Evolutionary conservation across 2,329 filamentous ascomycete species (phyloP).

Genomic region (Paraconiothyrium brasiliense): DNA sequence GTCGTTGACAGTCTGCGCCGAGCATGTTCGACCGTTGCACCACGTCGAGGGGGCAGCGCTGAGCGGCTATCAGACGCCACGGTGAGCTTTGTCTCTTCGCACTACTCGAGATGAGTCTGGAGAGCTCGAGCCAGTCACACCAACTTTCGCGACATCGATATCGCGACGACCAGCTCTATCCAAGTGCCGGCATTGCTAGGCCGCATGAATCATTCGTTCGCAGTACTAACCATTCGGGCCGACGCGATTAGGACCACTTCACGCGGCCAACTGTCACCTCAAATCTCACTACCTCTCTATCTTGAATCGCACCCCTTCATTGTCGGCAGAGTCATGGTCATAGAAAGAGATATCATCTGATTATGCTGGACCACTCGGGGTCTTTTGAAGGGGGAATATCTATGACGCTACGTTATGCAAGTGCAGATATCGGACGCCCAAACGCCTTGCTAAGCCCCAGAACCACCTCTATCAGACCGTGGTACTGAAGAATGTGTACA

Average conservation of each 20-base stretch:
- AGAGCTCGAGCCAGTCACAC: too few relatives aligned
- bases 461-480: constrained; percentile 18
- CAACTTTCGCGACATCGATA: neutral
- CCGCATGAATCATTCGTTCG: too few relatives aligned
- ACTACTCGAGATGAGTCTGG: too few relatives aligned
- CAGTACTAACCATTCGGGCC: neutral
- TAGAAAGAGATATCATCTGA: constrained; percentile 5
- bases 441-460: constrained; percentile 30
- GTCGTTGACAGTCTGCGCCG: neutral
- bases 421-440: constrained; percentile 23
- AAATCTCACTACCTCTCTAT: neutral
- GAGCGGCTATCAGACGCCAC: constrained; percentile 5
- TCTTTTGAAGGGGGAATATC: constrained; percentile 24
- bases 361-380: constrained; percentile 1
- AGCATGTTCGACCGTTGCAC: constrained; percentile 14
- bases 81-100: neutral
- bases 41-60: neutral
- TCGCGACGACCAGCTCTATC: too few relatives aligned
- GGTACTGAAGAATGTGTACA: constrained; percentile 19
- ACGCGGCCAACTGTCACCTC: neutral
- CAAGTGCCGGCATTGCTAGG: too few relatives aligned
- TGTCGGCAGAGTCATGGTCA: neutral
- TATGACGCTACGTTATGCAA: constrained; percentile 27
- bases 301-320: neutral
- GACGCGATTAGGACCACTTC: neutral